A percentile compares a stretch with the other conserved stretches of the same genome.
These are phyloP conservation scores for Pleurotus sapidus DNA, from an alignment of 768 basidiomycete genomes.

Conservation along the genomic window DNA sequence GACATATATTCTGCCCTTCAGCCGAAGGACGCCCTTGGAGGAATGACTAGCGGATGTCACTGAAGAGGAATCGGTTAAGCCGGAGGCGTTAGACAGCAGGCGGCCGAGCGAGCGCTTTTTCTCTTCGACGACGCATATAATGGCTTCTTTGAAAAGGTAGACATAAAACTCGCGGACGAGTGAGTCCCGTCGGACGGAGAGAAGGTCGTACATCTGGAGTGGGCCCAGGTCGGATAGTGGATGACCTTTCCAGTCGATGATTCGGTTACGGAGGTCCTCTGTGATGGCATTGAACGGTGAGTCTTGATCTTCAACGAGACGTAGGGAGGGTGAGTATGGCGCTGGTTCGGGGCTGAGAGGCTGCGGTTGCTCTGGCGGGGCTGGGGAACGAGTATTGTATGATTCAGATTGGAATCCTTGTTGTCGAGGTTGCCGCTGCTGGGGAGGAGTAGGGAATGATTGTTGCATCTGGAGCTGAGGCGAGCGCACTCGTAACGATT, in stretches of 20 bases:
- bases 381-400: neutral
- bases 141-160: slow-evolving; percentile 96
- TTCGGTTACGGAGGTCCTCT: slow-evolving; percentile 84
- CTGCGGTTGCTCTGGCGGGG: slow-evolving; percentile 25
- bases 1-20: slow-evolving; percentile 95
- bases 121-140: slow-evolving; percentile 98
- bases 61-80: slow-evolving; percentile 46
- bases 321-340: slow-evolving; percentile 17
- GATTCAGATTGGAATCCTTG: neutral
- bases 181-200: slow-evolving; percentile 84
- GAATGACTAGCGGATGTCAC: slow-evolving; percentile 32
- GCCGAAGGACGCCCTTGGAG: slow-evolving; percentile 72
- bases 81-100: slow-evolving; percentile 64
- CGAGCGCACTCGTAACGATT: slow-evolving; percentile 14
- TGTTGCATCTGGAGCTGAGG: slow-evolving; percentile 21
- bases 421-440: slow-evolving; percentile 17
- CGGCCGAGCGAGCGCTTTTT: slow-evolving; percentile 81
- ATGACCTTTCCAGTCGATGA: slow-evolving; percentile 96
- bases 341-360: slow-evolving; percentile 22
- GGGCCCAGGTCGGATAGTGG: slow-evolving; percentile 86
- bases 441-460: slow-evolving; percentile 4
- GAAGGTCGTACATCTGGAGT: slow-evolving; percentile 88
- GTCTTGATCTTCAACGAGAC: slow-evolving; percentile 52
- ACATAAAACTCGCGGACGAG: slow-evolving; percentile 94
- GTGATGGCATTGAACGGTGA: slow-evolving; percentile 83